Percentiles rank a stretch among this genome's conserved stretches.
These are phyloP conservation scores for Artemisia tridentata DNA, from an alignment of 129 eudicot genomes.

Conservation along the genomic window DNA sequence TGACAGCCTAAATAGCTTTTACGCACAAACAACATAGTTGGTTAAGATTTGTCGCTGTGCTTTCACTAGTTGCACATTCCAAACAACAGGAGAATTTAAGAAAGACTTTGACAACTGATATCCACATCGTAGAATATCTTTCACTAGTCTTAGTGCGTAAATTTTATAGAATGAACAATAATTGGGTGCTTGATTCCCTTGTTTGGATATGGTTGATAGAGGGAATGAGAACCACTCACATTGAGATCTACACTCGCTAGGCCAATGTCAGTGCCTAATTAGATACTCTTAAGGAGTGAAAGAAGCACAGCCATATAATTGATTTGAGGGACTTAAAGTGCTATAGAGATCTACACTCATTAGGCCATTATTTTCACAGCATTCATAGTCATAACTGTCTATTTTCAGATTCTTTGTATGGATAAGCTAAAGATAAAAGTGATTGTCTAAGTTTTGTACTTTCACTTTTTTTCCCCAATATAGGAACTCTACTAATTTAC, in stretches of 20 bases:
- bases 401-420: slow-evolving; percentile 5
- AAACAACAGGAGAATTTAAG: slow-evolving; percentile 17
- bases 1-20: slow-evolving; percentile 17
- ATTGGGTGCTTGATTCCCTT: slow-evolving; percentile 25
- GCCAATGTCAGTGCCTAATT: slow-evolving; percentile 10
- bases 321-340: slow-evolving; percentile 12
- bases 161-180: slow-evolving; percentile 18
- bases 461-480: no score
- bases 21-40: not conserved
- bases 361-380: slow-evolving; percentile 4
- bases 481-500: no score
- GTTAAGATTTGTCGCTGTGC: slow-evolving; percentile 18
- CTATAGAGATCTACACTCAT: slow-evolving; percentile 12
- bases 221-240: slow-evolving; percentile 28
- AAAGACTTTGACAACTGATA: slow-evolving; percentile 10
- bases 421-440: not conserved
- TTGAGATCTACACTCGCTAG: no score
- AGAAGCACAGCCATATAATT: slow-evolving; percentile 22
- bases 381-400: slow-evolving; percentile 4
- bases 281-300: slow-evolving; percentile 19
- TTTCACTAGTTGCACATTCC: slow-evolving; percentile 29
- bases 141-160: slow-evolving; percentile 18
- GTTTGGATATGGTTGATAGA: slow-evolving; percentile 27
- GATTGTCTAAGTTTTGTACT: no score
- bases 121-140: slow-evolving; percentile 27